Percentiles rank a stretch among this genome's conserved stretches.
Conservation (phyloP, 805 yeast species). For the Starmerella powellii region DNA sequence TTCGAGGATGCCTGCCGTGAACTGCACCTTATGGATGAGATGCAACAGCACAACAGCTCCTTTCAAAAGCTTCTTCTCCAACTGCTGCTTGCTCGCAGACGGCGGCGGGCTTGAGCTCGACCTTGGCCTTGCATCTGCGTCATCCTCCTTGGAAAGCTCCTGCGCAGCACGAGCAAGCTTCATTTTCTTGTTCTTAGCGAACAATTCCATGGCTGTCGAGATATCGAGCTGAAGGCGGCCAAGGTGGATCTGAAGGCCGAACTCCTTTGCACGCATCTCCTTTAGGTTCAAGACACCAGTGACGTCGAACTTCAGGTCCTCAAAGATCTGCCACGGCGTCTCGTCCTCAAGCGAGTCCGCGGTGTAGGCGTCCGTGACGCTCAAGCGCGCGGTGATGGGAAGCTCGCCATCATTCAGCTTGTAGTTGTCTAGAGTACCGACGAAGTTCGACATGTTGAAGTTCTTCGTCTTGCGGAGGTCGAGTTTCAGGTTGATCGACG, state of each 20-base stretch:
- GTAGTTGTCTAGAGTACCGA: conserved; percentile 30
- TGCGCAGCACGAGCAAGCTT: neutral
- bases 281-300: conserved; percentile 27
- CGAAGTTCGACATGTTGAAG: conserved; percentile 22
- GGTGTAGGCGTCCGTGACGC: conserved; percentile 25
- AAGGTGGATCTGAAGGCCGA: conserved; percentile 25
- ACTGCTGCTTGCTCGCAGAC: neutral
- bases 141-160: too few species aligned
- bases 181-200: conserved; percentile 13
- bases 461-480: conserved; percentile 26
- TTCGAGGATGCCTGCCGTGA: conserved; percentile 28
- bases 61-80: conserved; percentile 5
- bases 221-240: conserved; percentile 25
- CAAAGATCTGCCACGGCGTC: conserved; percentile 27
- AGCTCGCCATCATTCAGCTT: conserved; percentile 24
- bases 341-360: conserved; percentile 25
- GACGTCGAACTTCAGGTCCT: conserved; percentile 24
- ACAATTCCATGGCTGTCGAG: conserved; percentile 17
- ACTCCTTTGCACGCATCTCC: conserved; percentile 27
- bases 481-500: conserved; percentile 23
- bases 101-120: neutral
- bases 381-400: conserved; percentile 24
- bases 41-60: conserved; percentile 21
- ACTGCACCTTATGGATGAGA: conserved; percentile 30
- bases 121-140: too few species aligned